Percentiles rank a stretch among this genome's conserved stretches.
Evolutionary conservation across 2,329 filamentous ascomycete genomes (phyloP).

Genomic region (Trichophyton schoenleinii): DNA sequence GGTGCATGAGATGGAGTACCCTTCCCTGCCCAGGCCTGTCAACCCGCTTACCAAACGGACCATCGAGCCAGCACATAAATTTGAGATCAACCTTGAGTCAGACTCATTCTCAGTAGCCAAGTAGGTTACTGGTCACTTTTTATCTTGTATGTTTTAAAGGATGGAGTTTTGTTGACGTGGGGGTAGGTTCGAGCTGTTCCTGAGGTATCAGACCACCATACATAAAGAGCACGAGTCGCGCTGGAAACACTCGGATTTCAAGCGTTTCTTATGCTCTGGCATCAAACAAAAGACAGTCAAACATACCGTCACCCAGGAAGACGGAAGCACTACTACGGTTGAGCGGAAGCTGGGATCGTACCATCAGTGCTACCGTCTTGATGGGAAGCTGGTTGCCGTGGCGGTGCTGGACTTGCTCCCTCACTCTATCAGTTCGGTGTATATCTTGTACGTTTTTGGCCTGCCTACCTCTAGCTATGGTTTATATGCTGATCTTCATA

Average conservation of each 20-base stretch:
- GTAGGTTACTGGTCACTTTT: constrained; percentile 17
- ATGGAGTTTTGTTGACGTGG: neutral
- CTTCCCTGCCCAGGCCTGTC: constrained; percentile 30
- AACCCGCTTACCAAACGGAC: constrained; percentile 31
- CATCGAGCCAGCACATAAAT: constrained; percentile 38
- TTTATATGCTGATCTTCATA: constrained; percentile 12
- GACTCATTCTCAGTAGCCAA: constrained; percentile 37
- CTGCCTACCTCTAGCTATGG: neutral
- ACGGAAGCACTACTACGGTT: constrained; percentile 14
- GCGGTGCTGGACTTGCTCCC: constrained; percentile 38
- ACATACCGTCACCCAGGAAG: constrained; percentile 11
- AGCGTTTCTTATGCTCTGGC: constrained; percentile 37
- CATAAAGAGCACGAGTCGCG: constrained; percentile 35
- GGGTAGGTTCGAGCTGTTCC: constrained; percentile 33
- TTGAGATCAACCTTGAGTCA: constrained; percentile 37
- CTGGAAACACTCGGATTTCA: constrained; percentile 34
- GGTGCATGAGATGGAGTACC: constrained; percentile 36
- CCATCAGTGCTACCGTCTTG: constrained; percentile 40
- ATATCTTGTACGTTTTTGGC: constrained; percentile 32
- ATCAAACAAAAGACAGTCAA: constrained; percentile 29
- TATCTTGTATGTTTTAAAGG: neutral
- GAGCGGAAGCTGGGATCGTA: constrained; percentile 37
- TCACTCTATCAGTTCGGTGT: constrained; percentile 38
- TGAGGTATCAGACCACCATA: constrained; percentile 35
- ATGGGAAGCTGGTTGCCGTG: constrained; percentile 38